Evolutionary conservation across 2,329 filamentous ascomycete genomes (phyloP).

Genomic region (Grosmannia clavigera): DNA sequence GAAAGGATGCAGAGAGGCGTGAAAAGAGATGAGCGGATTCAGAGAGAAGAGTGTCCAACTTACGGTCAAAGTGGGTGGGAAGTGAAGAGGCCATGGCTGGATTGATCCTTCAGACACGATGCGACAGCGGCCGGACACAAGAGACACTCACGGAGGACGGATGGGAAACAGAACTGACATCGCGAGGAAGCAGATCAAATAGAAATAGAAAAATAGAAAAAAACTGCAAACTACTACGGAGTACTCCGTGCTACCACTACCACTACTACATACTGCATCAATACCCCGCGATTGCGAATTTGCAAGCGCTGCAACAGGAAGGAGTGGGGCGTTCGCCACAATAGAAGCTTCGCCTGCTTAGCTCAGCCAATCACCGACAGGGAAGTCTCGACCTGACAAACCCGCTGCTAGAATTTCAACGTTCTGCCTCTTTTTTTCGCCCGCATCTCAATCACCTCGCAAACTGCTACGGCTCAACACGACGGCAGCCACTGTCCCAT

Average conservation of each 20-base stretch:
- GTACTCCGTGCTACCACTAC: no score
- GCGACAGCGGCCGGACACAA: not conserved
- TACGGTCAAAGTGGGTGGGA: constrained; percentile 12
- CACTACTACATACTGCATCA: no score
- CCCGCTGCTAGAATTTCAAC: not conserved
- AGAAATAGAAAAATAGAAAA: not conserved
- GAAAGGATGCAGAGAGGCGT: no score
- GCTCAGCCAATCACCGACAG: not conserved
- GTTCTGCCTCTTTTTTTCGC: not conserved
- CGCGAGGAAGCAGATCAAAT: not conserved
- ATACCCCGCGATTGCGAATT: constrained; percentile 3
- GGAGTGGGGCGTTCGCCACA: not conserved
- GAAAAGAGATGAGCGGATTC: no score
- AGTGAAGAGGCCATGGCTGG: constrained; percentile 7
- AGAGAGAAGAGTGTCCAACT: not conserved
- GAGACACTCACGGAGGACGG: not conserved
- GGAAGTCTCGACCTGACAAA: not conserved
- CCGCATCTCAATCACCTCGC: not conserved
- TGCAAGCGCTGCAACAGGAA: not conserved
- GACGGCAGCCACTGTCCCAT: not conserved
- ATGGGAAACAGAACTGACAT: not conserved
- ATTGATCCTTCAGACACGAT: not conserved
- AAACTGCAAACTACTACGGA: no score
- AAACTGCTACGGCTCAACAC: not conserved
- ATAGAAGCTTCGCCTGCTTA: not conserved